Conservation (phyloP, 2,329 filamentous ascomycete genomes). For the Fusarium buxicola region DNA sequence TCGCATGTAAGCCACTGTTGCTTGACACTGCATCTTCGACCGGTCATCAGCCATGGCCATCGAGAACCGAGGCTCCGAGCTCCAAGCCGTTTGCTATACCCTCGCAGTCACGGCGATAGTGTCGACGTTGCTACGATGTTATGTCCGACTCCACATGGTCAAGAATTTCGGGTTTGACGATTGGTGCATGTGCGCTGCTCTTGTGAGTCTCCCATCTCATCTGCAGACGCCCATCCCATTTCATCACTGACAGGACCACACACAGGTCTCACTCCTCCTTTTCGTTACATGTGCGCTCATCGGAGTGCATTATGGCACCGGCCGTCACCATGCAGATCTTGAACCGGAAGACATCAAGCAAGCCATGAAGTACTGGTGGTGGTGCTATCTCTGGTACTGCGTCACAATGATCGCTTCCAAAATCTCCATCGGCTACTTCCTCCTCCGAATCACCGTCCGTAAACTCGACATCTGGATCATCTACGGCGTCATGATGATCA, state of each 20-base stretch:
- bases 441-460: conserved; percentile 55
- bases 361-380: conserved; percentile 55
- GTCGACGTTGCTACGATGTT: conserved; percentile 49
- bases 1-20: too few relatives aligned
- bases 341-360: conserved; percentile 35
- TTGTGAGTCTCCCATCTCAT: conserved; percentile 38
- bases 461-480: conserved; percentile 52
- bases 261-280: conserved; percentile 51
- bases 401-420: conserved; percentile 54
- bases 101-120: conserved; percentile 46
- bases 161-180: conserved; percentile 56
- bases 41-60: conserved; percentile 35
- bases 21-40: not conserved
- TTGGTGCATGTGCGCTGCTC: conserved; percentile 53
- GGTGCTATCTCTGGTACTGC: conserved; percentile 54
- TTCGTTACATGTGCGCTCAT: conserved; percentile 51
- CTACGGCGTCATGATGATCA: conserved; percentile 50
- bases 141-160: conserved; percentile 50
- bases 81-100: conserved; percentile 49
- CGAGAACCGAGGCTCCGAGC: conserved; percentile 50
- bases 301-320: conserved; percentile 56
- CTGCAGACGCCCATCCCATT: too few relatives aligned
- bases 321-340: conserved; percentile 52
- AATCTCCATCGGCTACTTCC: conserved; percentile 57
- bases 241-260: not conserved